Percentiles rank a stretch among this genome's conserved stretches.
Evolutionary conservation across 371 early-diverging fungal species (phyloP).

Genomic region (Blakeslea trispora): DNA sequence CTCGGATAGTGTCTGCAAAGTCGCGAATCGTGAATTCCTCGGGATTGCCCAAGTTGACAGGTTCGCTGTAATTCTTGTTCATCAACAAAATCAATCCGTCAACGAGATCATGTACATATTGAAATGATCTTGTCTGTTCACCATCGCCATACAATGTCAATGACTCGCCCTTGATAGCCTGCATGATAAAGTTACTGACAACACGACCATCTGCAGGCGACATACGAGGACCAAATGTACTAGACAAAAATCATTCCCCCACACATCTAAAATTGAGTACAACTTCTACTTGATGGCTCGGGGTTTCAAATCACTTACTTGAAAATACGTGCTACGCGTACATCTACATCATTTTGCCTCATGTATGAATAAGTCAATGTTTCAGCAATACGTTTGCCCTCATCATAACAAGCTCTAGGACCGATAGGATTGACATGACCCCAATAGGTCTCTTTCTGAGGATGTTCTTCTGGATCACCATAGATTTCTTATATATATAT

Average conservation of each 20-base stretch:
- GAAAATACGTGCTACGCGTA: conserved; percentile 86
- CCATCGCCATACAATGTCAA: conserved; percentile 87
- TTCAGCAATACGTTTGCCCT: conserved; percentile 89
- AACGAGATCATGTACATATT: conserved; percentile 87
- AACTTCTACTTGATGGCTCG: too few species aligned
- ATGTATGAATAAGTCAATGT: conserved; percentile 84
- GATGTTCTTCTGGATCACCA: conserved; percentile 89
- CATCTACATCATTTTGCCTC: conserved; percentile 79
- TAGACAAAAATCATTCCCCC: too few species aligned
- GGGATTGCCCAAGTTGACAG: conserved; percentile 88
- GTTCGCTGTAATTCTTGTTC: conserved; percentile 72
- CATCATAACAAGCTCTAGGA: conserved; percentile 90
- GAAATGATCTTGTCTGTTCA: conserved; percentile 84
- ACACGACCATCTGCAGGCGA: conserved; percentile 87
- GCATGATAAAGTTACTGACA: conserved; percentile 90
- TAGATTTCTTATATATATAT: conserved; percentile 70
- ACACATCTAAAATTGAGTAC: background rate
- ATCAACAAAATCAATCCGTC: conserved; percentile 83
- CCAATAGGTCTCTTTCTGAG: conserved; percentile 88
- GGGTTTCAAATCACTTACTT: conserved; percentile 46
- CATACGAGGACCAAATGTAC: conserved; percentile 79
- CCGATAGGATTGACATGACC: conserved; percentile 86
- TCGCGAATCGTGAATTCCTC: conserved; percentile 84
- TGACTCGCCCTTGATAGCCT: conserved; percentile 76
- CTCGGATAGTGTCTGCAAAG: conserved; percentile 79